phyloP scores from a whole-genome alignment of 2,329 filamentous ascomycete species.

The Neofusicoccum laricinum region DNA sequence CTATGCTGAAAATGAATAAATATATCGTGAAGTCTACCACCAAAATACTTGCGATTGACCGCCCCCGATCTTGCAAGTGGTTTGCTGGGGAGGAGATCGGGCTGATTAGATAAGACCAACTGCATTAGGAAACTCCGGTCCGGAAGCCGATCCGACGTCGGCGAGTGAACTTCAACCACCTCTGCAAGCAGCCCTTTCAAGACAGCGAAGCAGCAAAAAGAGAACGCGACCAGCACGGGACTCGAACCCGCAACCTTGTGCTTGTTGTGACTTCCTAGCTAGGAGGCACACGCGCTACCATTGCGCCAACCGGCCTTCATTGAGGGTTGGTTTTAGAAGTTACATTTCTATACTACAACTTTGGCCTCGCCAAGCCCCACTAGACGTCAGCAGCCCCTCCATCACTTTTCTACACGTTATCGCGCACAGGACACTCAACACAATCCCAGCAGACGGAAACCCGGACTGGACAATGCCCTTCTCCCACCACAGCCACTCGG shows the following conservation, averaged over 20 bases:
- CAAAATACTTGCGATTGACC: too few species aligned
- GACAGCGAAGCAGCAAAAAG: background rate
- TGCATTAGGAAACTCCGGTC: too few species aligned
- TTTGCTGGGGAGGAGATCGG: too few species aligned
- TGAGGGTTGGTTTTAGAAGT: background rate
- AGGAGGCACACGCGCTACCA: constrained; percentile 13
- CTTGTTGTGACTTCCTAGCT: background rate
- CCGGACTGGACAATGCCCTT: constrained; percentile 68
- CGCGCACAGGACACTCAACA: background rate
- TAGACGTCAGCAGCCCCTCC: background rate
- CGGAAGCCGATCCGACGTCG: too few species aligned
- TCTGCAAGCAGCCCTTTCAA: too few species aligned
- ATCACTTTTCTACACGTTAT: background rate
- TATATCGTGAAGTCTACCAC: too few species aligned
- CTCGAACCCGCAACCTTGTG: constrained; percentile 18
- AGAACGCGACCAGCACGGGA: constrained; percentile 15
- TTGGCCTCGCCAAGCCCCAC: background rate
- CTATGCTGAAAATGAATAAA: too few species aligned
- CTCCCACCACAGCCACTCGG: constrained; percentile 96
- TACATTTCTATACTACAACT: background rate
- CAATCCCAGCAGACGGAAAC: background rate
- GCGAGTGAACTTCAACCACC: too few species aligned
- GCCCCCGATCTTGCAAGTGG: too few species aligned
- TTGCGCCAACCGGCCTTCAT: constrained; percentile 18
- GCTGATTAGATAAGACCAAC: too few species aligned